Evolutionary conservation across 2,329 filamentous ascomycete species (phyloP).

Genomic region (Kalaharituber pfeilii): DNA sequence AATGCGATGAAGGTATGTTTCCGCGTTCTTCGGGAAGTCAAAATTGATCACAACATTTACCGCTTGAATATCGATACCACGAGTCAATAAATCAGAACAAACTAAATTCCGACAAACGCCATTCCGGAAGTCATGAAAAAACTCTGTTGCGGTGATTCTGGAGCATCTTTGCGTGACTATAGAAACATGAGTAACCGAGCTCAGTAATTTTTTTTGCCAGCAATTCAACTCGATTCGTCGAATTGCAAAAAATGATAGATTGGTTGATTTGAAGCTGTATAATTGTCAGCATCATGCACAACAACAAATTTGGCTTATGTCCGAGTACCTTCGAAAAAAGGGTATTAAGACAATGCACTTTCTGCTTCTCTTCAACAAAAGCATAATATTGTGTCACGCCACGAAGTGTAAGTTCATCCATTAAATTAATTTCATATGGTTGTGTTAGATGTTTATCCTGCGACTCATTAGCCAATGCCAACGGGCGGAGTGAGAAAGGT

Average conservation of each 20-base stretch:
- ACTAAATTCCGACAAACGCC: conserved; percentile 95
- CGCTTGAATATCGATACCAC: conserved; percentile 97
- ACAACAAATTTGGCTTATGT: neutral
- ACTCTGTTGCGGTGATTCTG: conserved; percentile 94
- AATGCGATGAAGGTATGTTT: conserved; percentile 96
- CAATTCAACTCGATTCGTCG: conserved; percentile 91
- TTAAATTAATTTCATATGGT: conserved; percentile 97
- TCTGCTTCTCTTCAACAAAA: conserved; percentile 97
- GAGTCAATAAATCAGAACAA: conserved; percentile 90
- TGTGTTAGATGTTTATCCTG: conserved; percentile 89
- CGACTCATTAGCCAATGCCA: conserved; percentile 7
- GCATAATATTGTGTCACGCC: conserved; percentile 99
- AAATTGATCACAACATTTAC: conserved; percentile 99
- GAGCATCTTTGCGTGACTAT: conserved; percentile 95
- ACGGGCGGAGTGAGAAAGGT: neutral
- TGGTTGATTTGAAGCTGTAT: conserved; percentile 85
- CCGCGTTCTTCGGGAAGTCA: conserved; percentile 97
- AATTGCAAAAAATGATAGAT: conserved; percentile 99
- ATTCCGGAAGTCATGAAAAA: conserved; percentile 97
- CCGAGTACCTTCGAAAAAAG: conserved; percentile 62
- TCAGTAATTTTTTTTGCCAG: conserved; percentile 99
- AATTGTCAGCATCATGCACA: neutral
- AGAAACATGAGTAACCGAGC: conserved; percentile 97
- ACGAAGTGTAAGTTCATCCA: conserved; percentile 95
- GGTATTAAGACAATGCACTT: conserved; percentile 96